Evolutionary conservation across 306 rosid genomes (phyloP).

Genomic region (Vigna trinervia): DNA sequence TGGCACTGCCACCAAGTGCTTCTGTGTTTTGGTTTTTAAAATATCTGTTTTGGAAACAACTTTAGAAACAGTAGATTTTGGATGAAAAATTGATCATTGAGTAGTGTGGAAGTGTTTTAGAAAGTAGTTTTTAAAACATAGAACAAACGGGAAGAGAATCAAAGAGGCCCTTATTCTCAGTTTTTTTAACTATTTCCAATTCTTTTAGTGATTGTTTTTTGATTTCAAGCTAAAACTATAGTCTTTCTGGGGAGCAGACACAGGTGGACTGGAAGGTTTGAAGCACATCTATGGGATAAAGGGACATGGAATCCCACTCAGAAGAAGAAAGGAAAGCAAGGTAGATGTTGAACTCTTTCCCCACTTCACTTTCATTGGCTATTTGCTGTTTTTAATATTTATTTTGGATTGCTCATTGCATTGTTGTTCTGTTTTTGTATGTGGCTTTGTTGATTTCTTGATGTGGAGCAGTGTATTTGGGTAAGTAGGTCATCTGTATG

Average conservation of each 20-base stretch:
- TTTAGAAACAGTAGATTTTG: not conserved
- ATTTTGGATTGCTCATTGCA: constrained; percentile 34
- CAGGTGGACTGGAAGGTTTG: constrained; percentile 91
- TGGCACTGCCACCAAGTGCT: too few species aligned
- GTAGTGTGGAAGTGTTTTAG: not conserved
- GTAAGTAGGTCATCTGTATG: constrained; percentile 50
- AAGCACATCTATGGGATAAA: constrained; percentile 97
- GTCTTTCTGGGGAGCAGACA: constrained; percentile 59
- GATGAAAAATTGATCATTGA: not conserved
- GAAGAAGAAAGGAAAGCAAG: constrained; percentile 97
- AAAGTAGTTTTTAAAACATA: not conserved
- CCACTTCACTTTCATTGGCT: constrained; percentile 13
- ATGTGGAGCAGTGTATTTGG: constrained; percentile 74
- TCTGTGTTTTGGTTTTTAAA: too few species aligned
- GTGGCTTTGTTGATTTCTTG: constrained; percentile 44
- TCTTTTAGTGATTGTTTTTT: not conserved
- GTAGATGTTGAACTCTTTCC: constrained; percentile 43
- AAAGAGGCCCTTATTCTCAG: not conserved
- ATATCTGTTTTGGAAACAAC: too few species aligned
- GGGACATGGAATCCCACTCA: constrained; percentile 93
- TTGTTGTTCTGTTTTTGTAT: constrained; percentile 31
- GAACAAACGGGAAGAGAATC: not conserved
- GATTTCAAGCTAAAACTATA: constrained; percentile 18
- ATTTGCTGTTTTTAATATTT: not conserved
- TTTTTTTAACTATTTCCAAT: not conserved